Evolutionary conservation across 78 protist species (phyloP).

Genomic region (Chrysochromulina parva): DNA sequence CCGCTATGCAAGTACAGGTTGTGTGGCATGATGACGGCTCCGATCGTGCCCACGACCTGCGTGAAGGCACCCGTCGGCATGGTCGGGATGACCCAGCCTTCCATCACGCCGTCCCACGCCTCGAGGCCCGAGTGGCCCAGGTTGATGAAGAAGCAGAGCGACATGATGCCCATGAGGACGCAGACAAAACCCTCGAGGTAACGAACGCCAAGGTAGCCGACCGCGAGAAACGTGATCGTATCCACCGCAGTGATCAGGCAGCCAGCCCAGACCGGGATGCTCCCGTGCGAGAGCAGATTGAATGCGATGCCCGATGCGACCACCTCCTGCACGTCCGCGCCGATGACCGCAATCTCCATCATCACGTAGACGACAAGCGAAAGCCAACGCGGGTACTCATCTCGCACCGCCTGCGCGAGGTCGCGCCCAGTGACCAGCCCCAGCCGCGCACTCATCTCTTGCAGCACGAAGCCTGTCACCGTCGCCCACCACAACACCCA

Average conservation of each 20-base stretch:
- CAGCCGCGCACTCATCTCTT: constrained; percentile 66
- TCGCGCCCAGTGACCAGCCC: constrained; percentile 75
- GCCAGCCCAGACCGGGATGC: constrained; percentile 24
- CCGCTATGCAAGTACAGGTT: constrained; percentile 80
- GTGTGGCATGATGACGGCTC: constrained; percentile 88
- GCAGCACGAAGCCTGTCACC: constrained; percentile 29
- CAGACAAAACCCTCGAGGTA: constrained; percentile 26
- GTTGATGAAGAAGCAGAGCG: constrained; percentile 15
- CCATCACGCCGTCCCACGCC: too few species aligned
- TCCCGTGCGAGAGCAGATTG: neutral
- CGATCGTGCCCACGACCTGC: constrained; percentile 66
- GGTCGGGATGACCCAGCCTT: neutral
- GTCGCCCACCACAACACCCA: constrained; percentile 83
- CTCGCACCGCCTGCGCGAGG: constrained; percentile 42
- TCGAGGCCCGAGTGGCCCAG: neutral
- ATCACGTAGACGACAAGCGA: neutral
- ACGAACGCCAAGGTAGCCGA: constrained; percentile 29
- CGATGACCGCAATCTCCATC: constrained; percentile 67
- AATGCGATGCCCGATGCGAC: constrained; percentile 36
- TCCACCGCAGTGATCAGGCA: constrained; percentile 29
- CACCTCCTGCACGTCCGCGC: constrained; percentile 47
- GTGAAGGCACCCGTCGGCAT: neutral
- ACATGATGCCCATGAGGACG: neutral
- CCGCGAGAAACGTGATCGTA: constrained; percentile 43
- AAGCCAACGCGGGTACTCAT: constrained; percentile 56